Percentiles rank a stretch among this genome's conserved stretches.
Evolutionary conservation across 768 basidiomycete species (phyloP).

Genomic region (Lactifluus echinatus): DNA sequence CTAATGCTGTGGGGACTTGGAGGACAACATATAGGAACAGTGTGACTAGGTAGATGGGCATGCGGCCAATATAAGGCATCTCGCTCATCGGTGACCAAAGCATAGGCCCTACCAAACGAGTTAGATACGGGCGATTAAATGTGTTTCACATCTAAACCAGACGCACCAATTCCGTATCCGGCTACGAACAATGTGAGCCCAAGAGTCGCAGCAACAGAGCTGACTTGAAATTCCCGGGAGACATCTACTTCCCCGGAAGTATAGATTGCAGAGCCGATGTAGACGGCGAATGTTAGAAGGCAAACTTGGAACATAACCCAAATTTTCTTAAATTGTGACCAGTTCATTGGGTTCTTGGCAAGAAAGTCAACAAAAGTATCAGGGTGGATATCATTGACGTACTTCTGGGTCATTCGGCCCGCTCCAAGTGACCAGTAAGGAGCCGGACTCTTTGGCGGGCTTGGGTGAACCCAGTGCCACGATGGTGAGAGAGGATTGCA

Average conservation of each 20-base stretch:
- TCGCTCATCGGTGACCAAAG: conserved; percentile 29
- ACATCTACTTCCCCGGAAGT: conserved; percentile 25
- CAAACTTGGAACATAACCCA: conserved; percentile 29
- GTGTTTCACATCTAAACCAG: not conserved
- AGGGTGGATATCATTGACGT: not conserved
- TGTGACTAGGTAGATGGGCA: conserved; percentile 28
- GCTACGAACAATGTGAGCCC: conserved; percentile 26
- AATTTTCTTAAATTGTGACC: conserved; percentile 26
- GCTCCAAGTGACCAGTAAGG: conserved; percentile 24
- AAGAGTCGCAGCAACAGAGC: conserved; percentile 25
- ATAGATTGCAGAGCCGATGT: conserved; percentile 30
- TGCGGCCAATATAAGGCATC: conserved; percentile 29
- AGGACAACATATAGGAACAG: conserved; percentile 28
- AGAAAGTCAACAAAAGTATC: not conserved
- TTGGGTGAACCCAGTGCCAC: not conserved
- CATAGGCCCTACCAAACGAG: conserved; percentile 17
- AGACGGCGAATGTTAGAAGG: conserved; percentile 29
- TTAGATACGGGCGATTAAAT: conserved; percentile 15
- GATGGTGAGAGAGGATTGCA: not conserved
- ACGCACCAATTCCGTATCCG: conserved; percentile 22
- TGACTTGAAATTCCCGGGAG: conserved; percentile 24
- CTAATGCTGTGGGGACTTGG: conserved; percentile 29
- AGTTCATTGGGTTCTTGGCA: conserved; percentile 21
- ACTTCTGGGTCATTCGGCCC: conserved; percentile 19
- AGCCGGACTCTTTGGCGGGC: conserved; percentile 9